Conservation (phyloP, 257 asterid species). For the Solanum neorickii region DNA sequence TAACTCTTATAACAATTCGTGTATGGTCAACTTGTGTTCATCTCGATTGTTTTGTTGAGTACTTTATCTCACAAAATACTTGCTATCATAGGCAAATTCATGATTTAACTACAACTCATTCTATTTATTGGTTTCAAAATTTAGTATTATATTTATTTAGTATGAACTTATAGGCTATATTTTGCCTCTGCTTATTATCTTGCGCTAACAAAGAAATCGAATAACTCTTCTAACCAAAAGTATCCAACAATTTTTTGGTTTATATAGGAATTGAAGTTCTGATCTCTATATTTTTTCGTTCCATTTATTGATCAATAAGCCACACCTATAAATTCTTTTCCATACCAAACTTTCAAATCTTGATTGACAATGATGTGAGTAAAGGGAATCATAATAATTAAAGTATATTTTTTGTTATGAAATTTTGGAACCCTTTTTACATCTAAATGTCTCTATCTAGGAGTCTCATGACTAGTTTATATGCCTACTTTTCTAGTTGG, state of each 20-base stretch:
- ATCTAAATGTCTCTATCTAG: slow-evolving; percentile 44
- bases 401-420: background rate
- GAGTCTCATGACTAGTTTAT: slow-evolving; percentile 28
- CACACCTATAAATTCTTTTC: no score
- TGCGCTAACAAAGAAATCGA: background rate
- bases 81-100: background rate
- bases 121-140: background rate
- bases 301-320: no score
- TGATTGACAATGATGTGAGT: background rate
- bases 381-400: background rate
- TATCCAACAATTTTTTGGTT: background rate
- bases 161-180: background rate
- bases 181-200: background rate
- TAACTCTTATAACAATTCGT: background rate
- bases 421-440: slow-evolving; percentile 7
- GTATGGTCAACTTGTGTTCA: background rate
- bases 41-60: background rate
- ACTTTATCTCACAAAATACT: background rate
- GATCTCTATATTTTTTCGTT: background rate
- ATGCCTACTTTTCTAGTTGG: slow-evolving; percentile 23
- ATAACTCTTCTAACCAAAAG: background rate
- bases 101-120: background rate
- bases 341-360: background rate
- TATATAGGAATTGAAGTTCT: background rate
- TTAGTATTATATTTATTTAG: no score